Conservation (phyloP, 345 rosid species). For the Cardamine chenopodiifolia region DNA sequence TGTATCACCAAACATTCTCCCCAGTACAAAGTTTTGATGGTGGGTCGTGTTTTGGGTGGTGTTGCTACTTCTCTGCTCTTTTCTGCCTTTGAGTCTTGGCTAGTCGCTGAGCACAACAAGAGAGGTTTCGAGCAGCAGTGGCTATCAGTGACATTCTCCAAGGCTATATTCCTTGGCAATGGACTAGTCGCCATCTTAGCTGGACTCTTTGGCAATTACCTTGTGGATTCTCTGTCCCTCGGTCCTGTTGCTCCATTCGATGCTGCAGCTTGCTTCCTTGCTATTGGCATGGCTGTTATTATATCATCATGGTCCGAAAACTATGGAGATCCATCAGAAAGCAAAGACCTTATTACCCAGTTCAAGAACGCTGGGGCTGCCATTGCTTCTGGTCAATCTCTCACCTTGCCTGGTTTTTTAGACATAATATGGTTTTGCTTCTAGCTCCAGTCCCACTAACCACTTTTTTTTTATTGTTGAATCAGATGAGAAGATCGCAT, state of each 20-base stretch:
- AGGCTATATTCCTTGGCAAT: slow-evolving; percentile 75
- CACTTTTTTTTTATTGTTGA: not conserved
- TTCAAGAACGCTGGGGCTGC: slow-evolving; percentile 69
- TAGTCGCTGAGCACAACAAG: slow-evolving; percentile 83
- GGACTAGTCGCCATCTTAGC: slow-evolving; percentile 66
- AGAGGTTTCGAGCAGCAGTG: slow-evolving; percentile 75
- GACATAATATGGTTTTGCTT: slow-evolving; percentile 1
- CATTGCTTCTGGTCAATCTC: slow-evolving; percentile 63
- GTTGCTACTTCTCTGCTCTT: slow-evolving; percentile 76
- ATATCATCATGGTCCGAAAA: slow-evolving; percentile 67
- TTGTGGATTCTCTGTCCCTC: slow-evolving; percentile 57
- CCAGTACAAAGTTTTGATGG: slow-evolving; percentile 63
- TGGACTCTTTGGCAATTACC: slow-evolving; percentile 64
- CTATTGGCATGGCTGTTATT: slow-evolving; percentile 65
- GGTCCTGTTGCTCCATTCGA: slow-evolving; percentile 80
- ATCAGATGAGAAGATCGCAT: slow-evolving; percentile 88
- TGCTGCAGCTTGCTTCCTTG: slow-evolving; percentile 74
- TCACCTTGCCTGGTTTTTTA: slow-evolving; percentile 18
- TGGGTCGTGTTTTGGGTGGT: slow-evolving; percentile 77
- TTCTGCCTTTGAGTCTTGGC: slow-evolving; percentile 87
- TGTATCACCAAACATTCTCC: slow-evolving; percentile 84
- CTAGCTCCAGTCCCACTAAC: slow-evolving; percentile 23
- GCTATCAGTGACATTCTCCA: slow-evolving; percentile 73
- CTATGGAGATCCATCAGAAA: slow-evolving; percentile 70
- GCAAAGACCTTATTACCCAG: slow-evolving; percentile 64